Evolutionary conservation across 495 filamentous ascomycete species (phyloP).

Genomic region (Penicillium tannophilum): DNA sequence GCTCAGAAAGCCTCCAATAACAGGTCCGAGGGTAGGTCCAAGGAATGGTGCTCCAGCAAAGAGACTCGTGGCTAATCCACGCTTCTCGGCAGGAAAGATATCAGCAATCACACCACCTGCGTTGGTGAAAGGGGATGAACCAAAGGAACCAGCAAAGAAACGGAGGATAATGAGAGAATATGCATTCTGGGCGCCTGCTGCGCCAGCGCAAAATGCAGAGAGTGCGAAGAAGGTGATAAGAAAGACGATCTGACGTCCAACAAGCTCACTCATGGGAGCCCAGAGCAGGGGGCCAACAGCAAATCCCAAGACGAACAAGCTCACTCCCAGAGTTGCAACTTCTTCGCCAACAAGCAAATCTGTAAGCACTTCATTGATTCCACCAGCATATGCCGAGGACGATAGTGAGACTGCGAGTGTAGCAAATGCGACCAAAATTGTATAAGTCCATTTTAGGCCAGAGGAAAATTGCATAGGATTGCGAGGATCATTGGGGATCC

Average conservation of each 20-base stretch:
- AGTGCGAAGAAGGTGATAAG: conserved; percentile 3
- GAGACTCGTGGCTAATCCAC: conserved; percentile 8
- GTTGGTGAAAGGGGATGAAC: conserved; percentile 9
- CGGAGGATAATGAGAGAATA: conserved; percentile 7
- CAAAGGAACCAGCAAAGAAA: conserved; percentile 12
- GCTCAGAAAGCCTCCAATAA: conserved; percentile 8
- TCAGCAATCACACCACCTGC: conserved; percentile 13
- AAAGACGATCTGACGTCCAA: conserved; percentile 10
- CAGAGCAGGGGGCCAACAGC: conserved; percentile 11
- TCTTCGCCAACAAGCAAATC: conserved; percentile 7
- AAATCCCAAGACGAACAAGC: conserved; percentile 9
- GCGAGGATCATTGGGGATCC: conserved; percentile 61
- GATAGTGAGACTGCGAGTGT: conserved; percentile 10
- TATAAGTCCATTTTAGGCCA: conserved; percentile 50
- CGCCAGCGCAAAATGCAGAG: conserved; percentile 6
- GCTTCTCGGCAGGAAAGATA: conserved; percentile 6
- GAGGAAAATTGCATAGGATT: conserved; percentile 60
- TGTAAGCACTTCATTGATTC: conserved; percentile 5
- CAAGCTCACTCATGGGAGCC: conserved; percentile 11
- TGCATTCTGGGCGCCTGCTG: conserved; percentile 3
- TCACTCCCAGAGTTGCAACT: conserved; percentile 8
- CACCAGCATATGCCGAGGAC: conserved; percentile 11
- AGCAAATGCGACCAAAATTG: conserved; percentile 6
- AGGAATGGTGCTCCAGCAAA: conserved; percentile 12
- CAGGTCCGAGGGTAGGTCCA: conserved; percentile 7